Evolutionary conservation across 169 alveolate species (phyloP), one percentile per base, ranked within the genome.

Genomic region (Plasmodium coatneyi): DNA sequence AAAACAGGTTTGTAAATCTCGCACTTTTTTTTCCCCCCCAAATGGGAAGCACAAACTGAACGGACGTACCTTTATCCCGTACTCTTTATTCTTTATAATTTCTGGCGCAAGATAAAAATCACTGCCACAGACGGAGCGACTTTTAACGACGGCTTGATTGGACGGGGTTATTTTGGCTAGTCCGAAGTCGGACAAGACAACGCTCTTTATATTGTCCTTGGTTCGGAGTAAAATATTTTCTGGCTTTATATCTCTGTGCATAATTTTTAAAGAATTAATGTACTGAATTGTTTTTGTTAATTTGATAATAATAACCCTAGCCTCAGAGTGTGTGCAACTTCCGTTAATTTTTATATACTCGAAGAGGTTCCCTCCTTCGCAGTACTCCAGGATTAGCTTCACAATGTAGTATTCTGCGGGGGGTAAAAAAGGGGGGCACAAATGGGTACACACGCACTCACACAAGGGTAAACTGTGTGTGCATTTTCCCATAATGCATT

Each of bases 61-160:
- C 4, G 2, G 6, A 25, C 80, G n/a, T 84, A 84, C 92, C 66
- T 84, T 84, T 84, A 84, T 72, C 79, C 92, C 92, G 84, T 97
- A 97, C 36, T 97, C 98, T 83, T 96, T 97, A 30, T 98, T 98
- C 83, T 96, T 95, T 56, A 97, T 87, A 52, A 97, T 96, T 93
- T 97, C 98, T 4, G 98, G 98, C 3, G 98, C 98, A 32, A 97
- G 86, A 80, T 97, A 97, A 36, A 97, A 97, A 78, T 96, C 96
- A 86, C 98, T 97, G 12, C 98, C 98, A 25, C 96, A 97, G 28
- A 97, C 94, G 41, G 98, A 93, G 52, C 98, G 76, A 92, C 96
- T 97, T 70, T 96, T 96, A 19, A 95, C 96, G 34, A 96, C 97
- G 22, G 95, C 70, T 34, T 93, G 94, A 39, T 94, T 89, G 43